phyloP scores from a whole-genome alignment of 257 asterid genomes.

The Handroanthus guayacan region DNA sequence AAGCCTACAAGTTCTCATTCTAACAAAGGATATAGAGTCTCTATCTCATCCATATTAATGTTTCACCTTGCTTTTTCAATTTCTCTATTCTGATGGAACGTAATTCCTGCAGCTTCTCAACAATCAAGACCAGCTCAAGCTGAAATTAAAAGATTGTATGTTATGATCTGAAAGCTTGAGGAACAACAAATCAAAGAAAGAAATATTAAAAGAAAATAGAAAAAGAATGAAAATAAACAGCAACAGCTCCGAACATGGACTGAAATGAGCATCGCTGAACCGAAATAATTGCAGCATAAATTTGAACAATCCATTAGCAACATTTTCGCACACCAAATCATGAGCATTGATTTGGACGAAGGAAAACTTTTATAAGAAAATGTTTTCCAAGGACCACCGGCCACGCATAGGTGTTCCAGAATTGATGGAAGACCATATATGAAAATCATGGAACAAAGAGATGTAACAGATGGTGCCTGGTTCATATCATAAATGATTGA shows the following conservation, averaged over 20 bases:
- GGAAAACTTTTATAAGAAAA: neutral
- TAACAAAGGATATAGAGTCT: slow-evolving; percentile 5
- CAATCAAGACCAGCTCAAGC: slow-evolving; percentile 91
- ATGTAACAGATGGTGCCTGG: slow-evolving; percentile 5
- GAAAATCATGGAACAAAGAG: neutral
- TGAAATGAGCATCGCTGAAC: slow-evolving; percentile 18
- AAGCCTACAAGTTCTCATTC: slow-evolving; percentile 10
- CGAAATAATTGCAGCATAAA: slow-evolving; percentile 25
- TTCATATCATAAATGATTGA: neutral
- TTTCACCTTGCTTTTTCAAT: slow-evolving; percentile 89
- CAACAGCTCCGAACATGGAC: slow-evolving; percentile 17
- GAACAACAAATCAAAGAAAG: slow-evolving; percentile 12
- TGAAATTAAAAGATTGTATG: slow-evolving; percentile 44
- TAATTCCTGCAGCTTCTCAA: slow-evolving; percentile 92
- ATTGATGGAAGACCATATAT: slow-evolving; percentile 6
- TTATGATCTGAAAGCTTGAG: slow-evolving; percentile 25
- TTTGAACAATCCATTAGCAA: neutral
- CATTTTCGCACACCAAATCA: neutral
- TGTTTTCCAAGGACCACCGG: neutral
- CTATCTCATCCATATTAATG: neutral
- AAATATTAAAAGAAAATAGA: neutral
- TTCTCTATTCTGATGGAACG: slow-evolving; percentile 87
- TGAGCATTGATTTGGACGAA: slow-evolving; percentile 3
- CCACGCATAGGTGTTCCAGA: neutral
- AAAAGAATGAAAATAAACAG: slow-evolving; percentile 21